Evolutionary conservation across 371 early-diverging fungal species (phyloP), one percentile per base, ranked within the genome.

Genomic region (Vittaforma corneae): DNA sequence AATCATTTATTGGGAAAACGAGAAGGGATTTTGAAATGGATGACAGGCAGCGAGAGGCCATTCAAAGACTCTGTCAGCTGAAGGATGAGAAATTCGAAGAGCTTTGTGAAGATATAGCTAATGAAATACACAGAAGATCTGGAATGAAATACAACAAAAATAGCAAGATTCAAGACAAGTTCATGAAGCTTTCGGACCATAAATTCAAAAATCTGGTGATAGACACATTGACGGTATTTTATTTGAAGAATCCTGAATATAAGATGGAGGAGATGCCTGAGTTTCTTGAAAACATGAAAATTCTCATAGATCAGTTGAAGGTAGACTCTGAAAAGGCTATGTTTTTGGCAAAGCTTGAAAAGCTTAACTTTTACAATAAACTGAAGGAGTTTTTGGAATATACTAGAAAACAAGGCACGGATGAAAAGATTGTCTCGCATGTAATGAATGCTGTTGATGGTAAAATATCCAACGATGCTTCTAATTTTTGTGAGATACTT

Each of bases 131-230:
- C 16, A 16, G 73, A 55, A 64, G 76, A 59, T 50, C 40, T 26
- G 44, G 38, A 5, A 18, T 51, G 2, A 64, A 57, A 1, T 67
- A 62, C 34, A 34, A 52, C 24, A 32, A 67, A 0, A 48, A 72
- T 45, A 70, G 65, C 16, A 30, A 38, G 0, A 70, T 75, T 53
- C 24, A 65, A 4, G 67, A 65, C 24, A 73, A 72, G 51, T 55
- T 79, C 18, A 52, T 47, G 1, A 45, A 60, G 35, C 59, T 79
- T 14, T 64, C 57, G 35, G 62, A 66, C 4, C 69, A 71, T 6
- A 73, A 72, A 42, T 68, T 79, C 35, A 72, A 67, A 44, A 74
- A 73, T 59, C 62, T 79, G 14, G 71, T 77, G 22, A 48, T 71
- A 28, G 79, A 79, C 52, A 55, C 67, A 9, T 50, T 71, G 26